Conservation (phyloP, 139 green algal species). For the Micractinium sp. region DNA sequence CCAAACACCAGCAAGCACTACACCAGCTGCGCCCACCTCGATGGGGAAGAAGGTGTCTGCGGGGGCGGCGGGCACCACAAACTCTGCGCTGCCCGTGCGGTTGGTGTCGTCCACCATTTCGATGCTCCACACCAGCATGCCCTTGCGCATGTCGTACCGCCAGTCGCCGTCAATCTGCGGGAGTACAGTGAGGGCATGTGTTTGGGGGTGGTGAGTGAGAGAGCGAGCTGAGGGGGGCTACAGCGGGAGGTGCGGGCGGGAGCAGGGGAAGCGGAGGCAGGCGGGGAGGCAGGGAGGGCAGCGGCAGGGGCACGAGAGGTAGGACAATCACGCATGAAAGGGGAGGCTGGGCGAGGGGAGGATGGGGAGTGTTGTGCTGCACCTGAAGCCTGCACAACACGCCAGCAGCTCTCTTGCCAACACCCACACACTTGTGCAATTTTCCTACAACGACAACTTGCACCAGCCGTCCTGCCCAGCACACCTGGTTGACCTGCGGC, state of each 20-base stretch:
- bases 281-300: neutral
- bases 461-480: too few relatives aligned
- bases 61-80: slow-evolving; percentile 86
- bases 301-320: too few relatives aligned
- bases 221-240: too few relatives aligned
- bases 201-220: neutral
- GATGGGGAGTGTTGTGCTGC: too few relatives aligned
- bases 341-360: too few relatives aligned
- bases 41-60: slow-evolving; percentile 94
- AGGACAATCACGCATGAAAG: too few relatives aligned
- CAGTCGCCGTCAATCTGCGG: slow-evolving; percentile 83
- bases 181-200: neutral
- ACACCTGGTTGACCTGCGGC: slow-evolving; percentile 56
- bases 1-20: neutral
- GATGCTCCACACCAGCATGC: slow-evolving; percentile 85
- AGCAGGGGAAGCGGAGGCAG: neutral
- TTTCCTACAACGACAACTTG: too few relatives aligned
- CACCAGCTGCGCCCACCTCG: slow-evolving; percentile 54
- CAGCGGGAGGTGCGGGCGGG: neutral
- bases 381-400: neutral
- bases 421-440: neutral
- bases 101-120: slow-evolving; percentile 95
- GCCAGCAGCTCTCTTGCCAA: neutral
- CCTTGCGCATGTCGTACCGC: slow-evolving; percentile 79
- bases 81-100: slow-evolving; percentile 90